Base-by-base conservation (phyloP, 2,329 filamentous ascomycete species). In the Myriosclerotinia scirpicola region DNA sequence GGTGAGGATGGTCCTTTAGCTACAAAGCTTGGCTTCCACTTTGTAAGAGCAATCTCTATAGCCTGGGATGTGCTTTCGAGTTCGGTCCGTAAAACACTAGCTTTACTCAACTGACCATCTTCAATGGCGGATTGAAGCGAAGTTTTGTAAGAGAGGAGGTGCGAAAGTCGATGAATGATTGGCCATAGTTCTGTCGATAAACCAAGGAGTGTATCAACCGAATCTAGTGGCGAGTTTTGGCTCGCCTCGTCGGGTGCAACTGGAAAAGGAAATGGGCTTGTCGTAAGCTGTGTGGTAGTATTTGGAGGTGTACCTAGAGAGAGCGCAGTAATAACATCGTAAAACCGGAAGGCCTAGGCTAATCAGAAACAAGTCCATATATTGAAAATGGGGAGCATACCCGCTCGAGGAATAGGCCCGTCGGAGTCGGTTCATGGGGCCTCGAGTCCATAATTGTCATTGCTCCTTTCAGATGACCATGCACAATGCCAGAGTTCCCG, bases 131-230 rank as follows among this genome's bases (percentile, higher is more conserved):
- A 75, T 66, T 83, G 80, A 2, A 87, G 77, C 55, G 84, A 81
- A 17, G 76, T 79, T 71, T 86, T 87, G 17, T 86, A 78, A 1
- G 81, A 80, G 0, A 82, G 76, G 0, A 88, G 80, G 67, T 81
- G 84, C 0, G 85, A 86, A 2, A 88, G 79, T 12, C 83, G 83
- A 71, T 88, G 85, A 68, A 88, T 85, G 22, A 87, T 83, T 14
- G 86, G 86, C 86, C 86, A 88, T 0, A 88, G 77, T 3, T 85
- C 85, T 1, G 84, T 87, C 1, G 85, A 83, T 78, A 88, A 84
- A 30, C 86, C 86, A 1, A 88, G 81, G 2, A 88, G 78, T 3
- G 69, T 72, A 36, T 73, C 71, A 5, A 87, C 83, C 50, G 82
- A 83, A 68, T 79, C 80, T 14, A 83, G 74, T 0, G 84, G 79